phyloP scores from a whole-genome alignment of 2,329 filamentous ascomycete genomes.

The Ophiostoma perfectum region DNA sequence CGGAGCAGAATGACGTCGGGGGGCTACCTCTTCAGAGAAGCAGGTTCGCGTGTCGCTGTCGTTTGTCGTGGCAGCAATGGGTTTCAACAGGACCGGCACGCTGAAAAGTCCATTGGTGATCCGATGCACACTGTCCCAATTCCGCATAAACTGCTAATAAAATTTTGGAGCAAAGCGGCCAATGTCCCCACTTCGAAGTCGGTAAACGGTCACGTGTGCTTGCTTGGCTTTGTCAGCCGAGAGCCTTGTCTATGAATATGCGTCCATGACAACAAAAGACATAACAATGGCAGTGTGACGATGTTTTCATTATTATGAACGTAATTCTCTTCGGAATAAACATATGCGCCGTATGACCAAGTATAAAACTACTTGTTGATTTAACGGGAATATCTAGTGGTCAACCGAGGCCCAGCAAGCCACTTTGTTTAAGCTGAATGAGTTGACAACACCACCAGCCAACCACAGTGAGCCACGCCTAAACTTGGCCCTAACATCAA shows the following conservation, averaged over 20 bases:
- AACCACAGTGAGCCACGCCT: slow-evolving; percentile 10
- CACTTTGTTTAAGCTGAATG: background rate
- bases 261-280: background rate
- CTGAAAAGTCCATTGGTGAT: slow-evolving; percentile 4
- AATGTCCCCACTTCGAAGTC: background rate
- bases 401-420: background rate
- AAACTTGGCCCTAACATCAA: background rate
- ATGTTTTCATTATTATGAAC: background rate
- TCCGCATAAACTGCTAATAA: background rate
- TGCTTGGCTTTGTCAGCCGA: background rate
- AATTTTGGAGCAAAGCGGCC: background rate
- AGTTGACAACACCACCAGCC: slow-evolving; percentile 17
- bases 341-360: too few relatives aligned
- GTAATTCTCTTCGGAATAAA: too few relatives aligned
- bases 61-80: background rate
- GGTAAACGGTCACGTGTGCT: background rate
- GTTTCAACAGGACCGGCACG: background rate
- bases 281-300: background rate
- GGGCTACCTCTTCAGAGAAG: too few relatives aligned
- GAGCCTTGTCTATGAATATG: background rate
- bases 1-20: background rate
- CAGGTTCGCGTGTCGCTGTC: background rate
- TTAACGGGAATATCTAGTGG: background rate
- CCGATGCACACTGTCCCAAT: slow-evolving; percentile 1
- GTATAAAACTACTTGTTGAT: too few relatives aligned